Evolutionary conservation across 495 filamentous ascomycete species (phyloP).

Genomic region (Xylaria scruposa): DNA sequence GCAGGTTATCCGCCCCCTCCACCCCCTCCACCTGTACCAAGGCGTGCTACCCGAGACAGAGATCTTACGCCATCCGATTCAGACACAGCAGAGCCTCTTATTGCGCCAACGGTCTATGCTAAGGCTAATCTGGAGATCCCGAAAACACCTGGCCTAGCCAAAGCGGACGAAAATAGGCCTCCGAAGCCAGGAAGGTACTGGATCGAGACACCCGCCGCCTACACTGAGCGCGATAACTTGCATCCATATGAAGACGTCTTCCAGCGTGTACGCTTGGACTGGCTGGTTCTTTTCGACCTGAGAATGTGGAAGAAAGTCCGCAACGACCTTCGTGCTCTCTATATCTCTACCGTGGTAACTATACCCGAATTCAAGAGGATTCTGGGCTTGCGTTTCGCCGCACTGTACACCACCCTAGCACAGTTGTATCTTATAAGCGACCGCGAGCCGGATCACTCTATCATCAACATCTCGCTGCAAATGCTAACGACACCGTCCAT

Average conservation of each 20-base stretch:
- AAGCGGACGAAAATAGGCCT: slow-evolving; percentile 39
- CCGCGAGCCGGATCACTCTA: slow-evolving; percentile 95
- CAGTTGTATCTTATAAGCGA: slow-evolving; percentile 97
- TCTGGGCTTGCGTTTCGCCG: slow-evolving; percentile 87
- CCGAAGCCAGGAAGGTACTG: slow-evolving; percentile 76
- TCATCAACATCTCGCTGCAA: slow-evolving; percentile 95
- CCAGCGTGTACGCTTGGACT: slow-evolving; percentile 88
- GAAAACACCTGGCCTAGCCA: slow-evolving; percentile 56
- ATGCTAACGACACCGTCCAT: slow-evolving; percentile 97
- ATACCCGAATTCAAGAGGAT: slow-evolving; percentile 97
- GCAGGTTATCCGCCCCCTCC: slow-evolving; percentile 73
- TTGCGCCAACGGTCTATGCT: slow-evolving; percentile 59
- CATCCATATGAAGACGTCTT: slow-evolving; percentile 83
- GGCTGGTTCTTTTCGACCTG: slow-evolving; percentile 95
- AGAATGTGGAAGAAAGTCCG: slow-evolving; percentile 95
- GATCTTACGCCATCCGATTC: slow-evolving; percentile 67
- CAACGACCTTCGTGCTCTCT: slow-evolving; percentile 87
- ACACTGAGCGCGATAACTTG: slow-evolving; percentile 60
- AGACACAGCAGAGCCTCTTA: slow-evolving; percentile 63
- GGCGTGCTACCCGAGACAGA: slow-evolving; percentile 52
- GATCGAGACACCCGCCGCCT: slow-evolving; percentile 77
- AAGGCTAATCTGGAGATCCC: slow-evolving; percentile 64
- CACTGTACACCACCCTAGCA: slow-evolving; percentile 89
- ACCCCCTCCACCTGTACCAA: slow-evolving; percentile 44
- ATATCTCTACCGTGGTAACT: slow-evolving; percentile 94